These are phyloP conservation scores for Ustilago xerochloae DNA, from an alignment of 1,284 basidiomycete genomes.

Conservation along the genomic window DNA sequence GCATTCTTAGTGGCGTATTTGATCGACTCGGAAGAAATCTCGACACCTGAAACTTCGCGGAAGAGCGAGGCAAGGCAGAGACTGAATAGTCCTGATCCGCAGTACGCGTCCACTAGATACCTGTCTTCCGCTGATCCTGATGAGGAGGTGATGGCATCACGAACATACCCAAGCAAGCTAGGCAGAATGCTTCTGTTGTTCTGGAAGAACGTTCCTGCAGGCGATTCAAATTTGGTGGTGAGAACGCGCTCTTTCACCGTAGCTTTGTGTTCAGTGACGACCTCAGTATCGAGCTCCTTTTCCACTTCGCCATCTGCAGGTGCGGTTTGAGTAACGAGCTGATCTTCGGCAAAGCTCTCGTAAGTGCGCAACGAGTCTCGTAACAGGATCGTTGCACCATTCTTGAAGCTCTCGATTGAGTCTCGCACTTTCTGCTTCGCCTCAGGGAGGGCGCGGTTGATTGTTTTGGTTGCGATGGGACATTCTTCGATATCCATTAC, in stretches of 20 bases:
- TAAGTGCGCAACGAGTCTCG: conserved; percentile 79
- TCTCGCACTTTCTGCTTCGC: conserved; percentile 78
- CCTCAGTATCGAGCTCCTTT: conserved; percentile 44
- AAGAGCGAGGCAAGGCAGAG: conserved; percentile 86
- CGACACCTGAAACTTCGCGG: conserved; percentile 85
- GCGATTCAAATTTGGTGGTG: conserved; percentile 84
- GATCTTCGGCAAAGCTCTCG: conserved; percentile 45
- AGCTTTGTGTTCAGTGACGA: conserved; percentile 81
- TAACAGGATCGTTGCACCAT: conserved; percentile 88
- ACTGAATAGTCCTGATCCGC: conserved; percentile 85
- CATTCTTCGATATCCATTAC: conserved; percentile 98
- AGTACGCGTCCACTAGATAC: conserved; percentile 67
- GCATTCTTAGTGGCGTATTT: conserved; percentile 83
- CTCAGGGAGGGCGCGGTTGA: conserved; percentile 78
- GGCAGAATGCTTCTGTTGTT: conserved; percentile 95
- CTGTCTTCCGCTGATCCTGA: conserved; percentile 2
- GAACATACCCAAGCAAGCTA: conserved; percentile 83
- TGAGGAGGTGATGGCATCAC: conserved; percentile 58
- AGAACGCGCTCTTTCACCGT: conserved; percentile 87
- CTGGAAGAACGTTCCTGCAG: conserved; percentile 87
- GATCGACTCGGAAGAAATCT: conserved; percentile 80
- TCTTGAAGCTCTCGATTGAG: conserved; percentile 84
- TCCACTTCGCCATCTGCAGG: conserved; percentile 20
- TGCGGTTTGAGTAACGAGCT: conserved; percentile 4
- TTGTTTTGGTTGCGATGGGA: conserved; percentile 84